These are phyloP conservation scores for Paecilomyces formosus DNA, from an alignment of 2,329 filamentous ascomycete genomes.

Conservation along the genomic window DNA sequence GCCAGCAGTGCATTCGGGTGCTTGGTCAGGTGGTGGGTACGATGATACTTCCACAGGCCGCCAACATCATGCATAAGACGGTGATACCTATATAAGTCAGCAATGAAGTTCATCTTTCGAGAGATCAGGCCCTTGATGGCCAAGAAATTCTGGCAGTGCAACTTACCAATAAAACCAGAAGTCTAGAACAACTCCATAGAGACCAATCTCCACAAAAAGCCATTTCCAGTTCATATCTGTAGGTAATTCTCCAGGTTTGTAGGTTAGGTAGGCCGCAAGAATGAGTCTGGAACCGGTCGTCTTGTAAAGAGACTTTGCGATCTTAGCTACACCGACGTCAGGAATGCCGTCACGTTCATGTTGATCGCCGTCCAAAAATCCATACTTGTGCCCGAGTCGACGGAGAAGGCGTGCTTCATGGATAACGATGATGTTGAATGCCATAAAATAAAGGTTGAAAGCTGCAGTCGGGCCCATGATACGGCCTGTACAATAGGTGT, in stretches of 20 bases:
- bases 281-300: no score
- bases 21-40: neutral
- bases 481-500: no score
- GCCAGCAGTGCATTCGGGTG: neutral
- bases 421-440: no score
- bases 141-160: neutral
- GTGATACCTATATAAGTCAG: neutral
- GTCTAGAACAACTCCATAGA: neutral
- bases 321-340: no score
- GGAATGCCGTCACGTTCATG: no score
- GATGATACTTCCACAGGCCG: neutral
- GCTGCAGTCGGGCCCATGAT: no score
- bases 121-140: neutral
- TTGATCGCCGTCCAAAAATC: no score
- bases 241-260: neutral
- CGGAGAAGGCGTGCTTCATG: no score
- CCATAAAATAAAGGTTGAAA: no score
- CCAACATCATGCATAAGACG: no score
- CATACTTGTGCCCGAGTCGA: no score
- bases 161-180: neutral
- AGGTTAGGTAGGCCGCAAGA: neutral
- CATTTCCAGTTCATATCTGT: neutral
- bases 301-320: no score
- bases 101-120: neutral
- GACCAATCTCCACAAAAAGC: neutral